These are phyloP conservation scores for Monosporascus sp. DNA, from an alignment of 2,329 filamentous ascomycete genomes.

Conservation along the genomic window DNA sequence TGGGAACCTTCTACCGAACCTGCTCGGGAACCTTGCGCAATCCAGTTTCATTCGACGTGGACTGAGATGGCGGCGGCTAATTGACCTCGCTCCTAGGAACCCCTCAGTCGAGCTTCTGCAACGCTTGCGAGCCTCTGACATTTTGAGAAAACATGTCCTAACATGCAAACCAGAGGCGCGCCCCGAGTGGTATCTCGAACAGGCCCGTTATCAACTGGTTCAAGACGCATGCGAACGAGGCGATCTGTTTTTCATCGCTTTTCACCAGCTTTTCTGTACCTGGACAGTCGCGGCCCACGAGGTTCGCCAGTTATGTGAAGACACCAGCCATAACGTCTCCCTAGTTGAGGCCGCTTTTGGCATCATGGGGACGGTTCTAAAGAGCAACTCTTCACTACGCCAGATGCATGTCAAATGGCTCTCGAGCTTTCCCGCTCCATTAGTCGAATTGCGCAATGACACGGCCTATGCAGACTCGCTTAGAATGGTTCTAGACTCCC, in stretches of 20 bases:
- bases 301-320: conserved; percentile 32
- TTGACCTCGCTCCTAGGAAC: conserved; percentile 8
- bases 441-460: conserved; percentile 9
- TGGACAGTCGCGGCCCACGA: conserved; percentile 37
- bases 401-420: conserved; percentile 27
- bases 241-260: conserved; percentile 59
- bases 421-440: conserved; percentile 28
- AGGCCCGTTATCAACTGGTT: conserved; percentile 49
- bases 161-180: conserved; percentile 9
- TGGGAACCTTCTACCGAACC: no score
- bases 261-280: conserved; percentile 62
- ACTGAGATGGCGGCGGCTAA: background rate
- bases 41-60: background rate
- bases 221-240: conserved; percentile 46
- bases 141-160: conserved; percentile 8
- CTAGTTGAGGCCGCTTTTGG: conserved; percentile 29
- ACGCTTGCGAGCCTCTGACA: conserved; percentile 5
- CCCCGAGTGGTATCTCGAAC: conserved; percentile 32
- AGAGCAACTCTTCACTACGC: conserved; percentile 30
- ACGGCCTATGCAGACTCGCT: conserved; percentile 15
- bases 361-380: conserved; percentile 31
- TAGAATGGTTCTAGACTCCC: conserved; percentile 36
- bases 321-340: conserved; percentile 14
- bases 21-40: no score
- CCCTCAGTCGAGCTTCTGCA: conserved; percentile 13